Base-by-base conservation (phyloP, 2,329 filamentous ascomycete species). In the Aspergillus ochraceoroseus region DNA sequence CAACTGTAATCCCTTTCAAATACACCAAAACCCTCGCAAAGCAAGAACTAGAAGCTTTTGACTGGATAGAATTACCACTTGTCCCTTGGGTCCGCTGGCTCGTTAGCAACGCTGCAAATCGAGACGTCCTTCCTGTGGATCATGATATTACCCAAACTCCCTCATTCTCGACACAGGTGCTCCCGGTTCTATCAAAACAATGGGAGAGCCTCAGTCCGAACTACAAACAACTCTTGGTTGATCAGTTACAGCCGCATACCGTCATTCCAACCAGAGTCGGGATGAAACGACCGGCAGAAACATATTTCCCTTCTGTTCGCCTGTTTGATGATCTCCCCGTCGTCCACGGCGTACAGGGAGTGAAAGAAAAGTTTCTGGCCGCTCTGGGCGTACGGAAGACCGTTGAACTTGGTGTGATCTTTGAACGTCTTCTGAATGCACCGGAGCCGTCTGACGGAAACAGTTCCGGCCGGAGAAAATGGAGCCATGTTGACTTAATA, bases 401-500 rank as follows among this genome's bases (percentile, higher is more conserved):
- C 0, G 82, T 98, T 13, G 92, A 98, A 53, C 71, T 98, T 2
- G 87, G 87, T 20, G 90, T 94, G 19, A 94, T 98, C 19, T 96
- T 98, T 56, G 84, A 85, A 15, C 78, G 90, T 30, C 74, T 98
- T 29, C 75, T 95, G 51, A 81, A 76, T 36, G 74, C 79, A 0
- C 57, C 70, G 0, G 68, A 74, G 9, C 47, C 63, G 2, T 58
- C 62, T 13, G 63, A 67, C 13, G 74, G 75, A 17, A 66, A 65
- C 25, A 71, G 70, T 14, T 66, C 70, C 14, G 75, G 47, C 8
- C 54, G 57, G 19, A 51, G 74, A 45, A 81, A 82, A 62, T 95
- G 87, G 86, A 95, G 87, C 43, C 90, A 96, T 59, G 81, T 95
- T 46, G 90, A 98, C 60, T 72, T 98, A 17, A 88, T 98, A 64